Percentiles rank a stretch among this genome's conserved stretches.
Conservation (phyloP, 2,329 filamentous ascomycete genomes). For the Bipolaris victoriae region DNA sequence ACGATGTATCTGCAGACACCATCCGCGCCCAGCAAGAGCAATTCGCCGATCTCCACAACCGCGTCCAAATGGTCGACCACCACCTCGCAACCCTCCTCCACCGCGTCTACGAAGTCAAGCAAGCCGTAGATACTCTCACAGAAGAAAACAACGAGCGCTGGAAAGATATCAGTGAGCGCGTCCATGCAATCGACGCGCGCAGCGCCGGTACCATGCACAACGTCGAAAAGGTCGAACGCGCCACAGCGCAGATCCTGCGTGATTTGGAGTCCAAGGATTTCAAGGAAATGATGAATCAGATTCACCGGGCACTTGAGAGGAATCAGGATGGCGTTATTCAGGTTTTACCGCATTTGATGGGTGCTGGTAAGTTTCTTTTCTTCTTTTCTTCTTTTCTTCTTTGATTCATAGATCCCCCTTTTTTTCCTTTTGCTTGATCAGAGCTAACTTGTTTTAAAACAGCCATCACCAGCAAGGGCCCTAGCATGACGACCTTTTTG, state of each 20-base stretch:
- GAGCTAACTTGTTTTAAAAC: conserved; percentile 19
- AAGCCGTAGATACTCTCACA: conserved; percentile 65
- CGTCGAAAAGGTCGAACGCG: conserved; percentile 61
- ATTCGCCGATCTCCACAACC: conserved; percentile 84
- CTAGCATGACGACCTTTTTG: conserved; percentile 67
- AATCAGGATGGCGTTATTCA: conserved; percentile 61
- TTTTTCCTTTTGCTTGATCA: neutral
- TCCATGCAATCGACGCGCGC: conserved; percentile 42
- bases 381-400: neutral
- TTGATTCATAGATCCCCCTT: neutral
- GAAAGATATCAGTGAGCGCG: conserved; percentile 55
- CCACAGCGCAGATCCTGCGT: conserved; percentile 57
- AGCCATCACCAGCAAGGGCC: conserved; percentile 61
- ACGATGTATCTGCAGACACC: conserved; percentile 52
- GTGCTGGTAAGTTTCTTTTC: conserved; percentile 53
- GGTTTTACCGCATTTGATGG: conserved; percentile 58
- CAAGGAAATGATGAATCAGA: conserved; percentile 58
- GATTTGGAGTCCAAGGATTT: conserved; percentile 65
- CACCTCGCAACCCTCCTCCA: conserved; percentile 77
- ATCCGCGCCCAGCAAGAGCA: conserved; percentile 62
- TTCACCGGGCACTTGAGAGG: conserved; percentile 61
- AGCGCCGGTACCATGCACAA: conserved; percentile 52
- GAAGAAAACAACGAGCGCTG: conserved; percentile 63
- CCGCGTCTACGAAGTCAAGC: conserved; percentile 67
- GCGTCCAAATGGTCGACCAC: conserved; percentile 74